Base-by-base conservation (phyloP, 371 early-diverging fungal genomes). In the Nematocida minor region DNA sequence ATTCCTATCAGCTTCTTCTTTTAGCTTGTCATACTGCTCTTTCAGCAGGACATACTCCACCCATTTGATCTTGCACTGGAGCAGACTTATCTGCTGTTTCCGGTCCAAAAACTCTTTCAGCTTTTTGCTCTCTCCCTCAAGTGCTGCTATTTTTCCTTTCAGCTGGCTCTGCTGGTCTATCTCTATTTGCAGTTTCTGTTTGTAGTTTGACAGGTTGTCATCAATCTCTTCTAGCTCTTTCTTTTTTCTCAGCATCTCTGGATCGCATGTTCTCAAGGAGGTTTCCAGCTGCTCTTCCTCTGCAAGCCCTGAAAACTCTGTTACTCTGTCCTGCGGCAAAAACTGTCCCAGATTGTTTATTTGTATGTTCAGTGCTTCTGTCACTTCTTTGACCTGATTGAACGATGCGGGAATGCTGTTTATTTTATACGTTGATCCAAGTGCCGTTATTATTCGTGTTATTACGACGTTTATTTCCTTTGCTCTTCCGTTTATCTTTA, bases 321-420 rank as follows among this genome's bases (percentile, higher is more conserved):
- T 57, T 22, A 85, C 86, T 77, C 69, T 80, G 60, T 86, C 86
- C 67, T 86, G 86, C 14, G 85, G 85, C 27, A 86, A 67, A 80
- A 82, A 84, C 54, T 82, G 80, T 18, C 82, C 81, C 34, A 86
- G 51, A 63, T 81, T 86, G 22, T 82, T 66, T 29, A 82, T 64
- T 55, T 83, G 62, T 16, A 84, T 83, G 25, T 63, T 79, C 22
- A 83, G 42, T 4, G 44, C 48, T 14, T 48, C n/a, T 48, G 79
- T 31, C 55, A 84, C 48, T 20, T 44, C 48, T 51, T 79, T 67
- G 27, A 80, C 79, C 42, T 79, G 67, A 6, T 2, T 51, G 36
- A 68, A 36, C 42, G 67, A 69, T 9, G 46, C 67, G n/a, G 47
- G 4, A 27, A 48, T 22, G 2, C 60, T 69, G 64, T 86, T 79